Percentiles rank a stretch among this genome's conserved stretches.
Conservation (phyloP, 2,329 filamentous ascomycete genomes). For the Trichoderma harzianum region DNA sequence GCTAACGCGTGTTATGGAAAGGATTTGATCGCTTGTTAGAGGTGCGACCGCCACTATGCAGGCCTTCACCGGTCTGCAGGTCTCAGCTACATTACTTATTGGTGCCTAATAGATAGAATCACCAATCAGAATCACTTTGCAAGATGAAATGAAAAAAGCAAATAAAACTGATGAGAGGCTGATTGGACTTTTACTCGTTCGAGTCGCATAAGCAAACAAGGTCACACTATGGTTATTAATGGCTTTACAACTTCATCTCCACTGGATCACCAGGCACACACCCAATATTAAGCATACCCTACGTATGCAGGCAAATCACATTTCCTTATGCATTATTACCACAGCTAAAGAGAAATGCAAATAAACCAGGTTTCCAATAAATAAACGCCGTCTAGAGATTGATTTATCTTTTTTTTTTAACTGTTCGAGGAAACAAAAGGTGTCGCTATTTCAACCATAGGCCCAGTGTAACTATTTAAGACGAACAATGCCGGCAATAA, state of each 20-base stretch:
- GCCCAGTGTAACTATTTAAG: constrained; percentile 18
- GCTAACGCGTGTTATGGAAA: not conserved
- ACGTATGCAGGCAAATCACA: not conserved
- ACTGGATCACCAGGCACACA: not conserved
- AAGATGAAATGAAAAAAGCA: not conserved
- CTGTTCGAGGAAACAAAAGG: not conserved
- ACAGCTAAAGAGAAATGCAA: not conserved
- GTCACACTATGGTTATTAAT: not conserved
- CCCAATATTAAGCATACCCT: not conserved
- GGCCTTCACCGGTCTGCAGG: not conserved
- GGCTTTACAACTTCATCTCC: too few relatives aligned
- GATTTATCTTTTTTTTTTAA: not conserved
- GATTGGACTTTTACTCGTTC: not conserved
- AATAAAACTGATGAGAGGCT: not conserved
- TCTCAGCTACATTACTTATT: not conserved
- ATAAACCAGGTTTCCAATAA: not conserved
- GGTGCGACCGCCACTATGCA: not conserved
- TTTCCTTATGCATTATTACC: not conserved
- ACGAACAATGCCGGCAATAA: constrained; percentile 50
- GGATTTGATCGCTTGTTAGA: not conserved
- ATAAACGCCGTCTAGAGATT: not conserved
- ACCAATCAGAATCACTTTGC: not conserved
- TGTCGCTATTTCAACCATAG: not conserved
- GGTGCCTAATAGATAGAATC: not conserved
- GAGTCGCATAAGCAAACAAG: not conserved